These are phyloP conservation scores for Betula pendula DNA, from an alignment of 306 rosid species.

Conservation along the genomic window DNA sequence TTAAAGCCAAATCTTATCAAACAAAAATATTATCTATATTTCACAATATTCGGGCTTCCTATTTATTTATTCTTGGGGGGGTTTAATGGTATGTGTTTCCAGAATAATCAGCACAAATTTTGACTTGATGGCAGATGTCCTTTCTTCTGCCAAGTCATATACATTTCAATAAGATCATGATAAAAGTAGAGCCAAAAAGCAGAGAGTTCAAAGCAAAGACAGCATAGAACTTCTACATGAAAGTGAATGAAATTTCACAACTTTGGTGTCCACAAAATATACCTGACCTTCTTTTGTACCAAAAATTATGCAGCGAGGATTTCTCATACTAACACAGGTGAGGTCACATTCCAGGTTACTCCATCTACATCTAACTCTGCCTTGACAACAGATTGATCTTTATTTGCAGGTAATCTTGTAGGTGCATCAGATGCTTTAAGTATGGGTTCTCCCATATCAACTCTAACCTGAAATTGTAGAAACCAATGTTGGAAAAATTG, in stretches of 20 bases:
- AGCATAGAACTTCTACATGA: not conserved
- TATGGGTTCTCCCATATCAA: constrained; percentile 95
- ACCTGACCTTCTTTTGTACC: constrained; percentile 68
- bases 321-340: constrained; percentile 98
- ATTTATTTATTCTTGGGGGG: no score
- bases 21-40: not conserved
- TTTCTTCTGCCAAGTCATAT: not conserved
- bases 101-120: no score
- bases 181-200: not conserved
- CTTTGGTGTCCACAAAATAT: constrained; percentile 13
- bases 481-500: constrained; percentile 22
- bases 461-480: constrained; percentile 66
- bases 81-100: no score
- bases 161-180: no score
- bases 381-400: constrained; percentile 62
- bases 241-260: not conserved
- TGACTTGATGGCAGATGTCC: no score
- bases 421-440: constrained; percentile 85
- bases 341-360: constrained; percentile 80
- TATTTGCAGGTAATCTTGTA: constrained; percentile 62
- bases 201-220: not conserved
- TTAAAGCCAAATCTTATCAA: not conserved
- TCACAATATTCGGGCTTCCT: not conserved
- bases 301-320: constrained; percentile 86
- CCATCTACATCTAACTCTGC: constrained; percentile 72